Base-by-base conservation (phyloP, 148 eudicot genomes). In the Rhododendron griersonianum region DNA sequence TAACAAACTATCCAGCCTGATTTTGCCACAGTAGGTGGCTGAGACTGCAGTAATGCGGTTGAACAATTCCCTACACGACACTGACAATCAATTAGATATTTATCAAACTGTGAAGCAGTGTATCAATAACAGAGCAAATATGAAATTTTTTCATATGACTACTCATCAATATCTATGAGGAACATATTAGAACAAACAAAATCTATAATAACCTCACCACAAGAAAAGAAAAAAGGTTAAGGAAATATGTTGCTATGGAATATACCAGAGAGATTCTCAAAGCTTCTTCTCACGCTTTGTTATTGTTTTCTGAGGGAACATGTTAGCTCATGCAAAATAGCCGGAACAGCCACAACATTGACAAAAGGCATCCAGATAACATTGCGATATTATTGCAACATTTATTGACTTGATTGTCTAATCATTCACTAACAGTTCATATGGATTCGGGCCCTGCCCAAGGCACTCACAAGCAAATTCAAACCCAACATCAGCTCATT, bases 281-380 rank as follows among this genome's bases (percentile, higher is more conserved):
- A 79, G 57, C 19, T 21, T 47, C 59, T 47, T 47, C n/a, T 25
- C 7, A 14, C 19, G 55, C 51, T 44, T 79, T 79, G 81, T 78
- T 78, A 5, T 19, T 4, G 13, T n/a, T 23, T 77, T 4, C 11
- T 18, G 25, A 77, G 80, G 19, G 80, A 37, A 41, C 28, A 77
- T 41, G 81, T 76, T 78, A 78, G 81, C 39, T 47, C 81, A 79
- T 11, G 81, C 57, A 79, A 79, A 28, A 48, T 13, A n/a, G 59
- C 37, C 1, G 55, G 57, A 79, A 79, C 30, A 15, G 33, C 30
- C 48, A 48, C 39, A 47, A 51, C 14, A 51, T 51, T 13, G 0
- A 13, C 55, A 51, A n/a, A 48, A 51, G 33, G 57, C 16, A n/a
- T 14, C 80, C 50, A 21, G 39, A 75, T 75, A 37, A 35, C 45